Evolutionary conservation across 73 alveolate species (phyloP).

Genomic region (Stentor coeruleus): DNA sequence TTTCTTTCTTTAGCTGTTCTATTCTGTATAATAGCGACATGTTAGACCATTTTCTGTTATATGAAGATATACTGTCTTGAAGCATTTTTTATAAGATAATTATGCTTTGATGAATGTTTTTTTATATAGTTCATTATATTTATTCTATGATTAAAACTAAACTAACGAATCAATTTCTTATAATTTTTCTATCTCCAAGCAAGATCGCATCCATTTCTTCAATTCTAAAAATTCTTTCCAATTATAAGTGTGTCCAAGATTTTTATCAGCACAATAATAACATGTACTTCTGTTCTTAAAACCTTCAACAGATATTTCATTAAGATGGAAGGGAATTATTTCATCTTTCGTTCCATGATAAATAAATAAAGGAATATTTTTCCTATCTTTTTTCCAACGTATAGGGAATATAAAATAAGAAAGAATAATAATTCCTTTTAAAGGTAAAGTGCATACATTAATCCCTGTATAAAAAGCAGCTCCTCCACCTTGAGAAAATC

Average conservation of each 20-base stretch:
- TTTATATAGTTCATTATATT: too few species aligned
- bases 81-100: too few species aligned
- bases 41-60: background rate
- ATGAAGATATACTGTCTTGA: too few species aligned
- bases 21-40: background rate
- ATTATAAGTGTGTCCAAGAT: background rate
- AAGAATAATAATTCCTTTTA: conserved; percentile 13
- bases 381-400: background rate
- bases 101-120: too few species aligned
- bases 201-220: conserved; percentile 29
- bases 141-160: too few species aligned
- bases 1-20: background rate
- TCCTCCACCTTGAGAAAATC: conserved; percentile 30
- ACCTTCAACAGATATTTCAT: background rate
- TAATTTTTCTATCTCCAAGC: too few species aligned
- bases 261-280: background rate
- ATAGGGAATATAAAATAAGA: background rate
- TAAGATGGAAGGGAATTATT: background rate
- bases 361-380: conserved; percentile 16
- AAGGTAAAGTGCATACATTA: background rate
- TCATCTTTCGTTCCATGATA: conserved; percentile 28
- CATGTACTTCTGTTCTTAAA: background rate
- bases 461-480: conserved; percentile 2
- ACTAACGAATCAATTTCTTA: too few species aligned
- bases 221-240: background rate